Evolutionary conservation across 1,284 basidiomycete genomes (phyloP), one percentile per base, ranked within the genome.

Genomic region (Ceratobasidium sp.): DNA sequence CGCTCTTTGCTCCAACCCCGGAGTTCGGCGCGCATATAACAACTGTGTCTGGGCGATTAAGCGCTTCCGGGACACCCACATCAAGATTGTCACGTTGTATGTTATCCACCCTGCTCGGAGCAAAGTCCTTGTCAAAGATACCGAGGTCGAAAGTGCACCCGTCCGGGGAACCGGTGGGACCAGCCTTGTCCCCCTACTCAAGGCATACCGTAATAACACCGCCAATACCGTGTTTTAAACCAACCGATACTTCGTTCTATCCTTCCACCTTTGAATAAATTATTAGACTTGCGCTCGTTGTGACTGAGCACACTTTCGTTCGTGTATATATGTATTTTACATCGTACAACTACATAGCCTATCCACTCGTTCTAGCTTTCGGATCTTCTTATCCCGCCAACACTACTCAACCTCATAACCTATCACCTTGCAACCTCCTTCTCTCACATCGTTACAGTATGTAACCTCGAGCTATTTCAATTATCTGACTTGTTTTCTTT

Each of bases 121-220:
- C 33, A 67, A 58, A 54, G 68, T 66, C 13, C 59, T 56, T 13
- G 67, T 62, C 11, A 56, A 57, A 19, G 50, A 42, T 19, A 57
- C 52, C 23, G 69, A 56, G 19, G 68, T 69, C 19, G 70, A 57
- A 64, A 71, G 72, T 33, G 75, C 44, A 74, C 75, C 77, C 56
- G 74, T 82, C 36, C 75, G 79, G 56, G 82, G 82, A 0, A 83
- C 82, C 5, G 82, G 82, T 0, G 82, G 82, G 13, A 82, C 81
- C 5, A 78, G 79, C 25, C 73, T 83, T 41, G 79, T 82, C 68
- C 77, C 77, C 58, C 82, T 83, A 71, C 73, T 83, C 60, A 82
- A 82, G 74, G 74, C 76, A 57, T 67, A 68, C 21, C 53, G 69
- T 14, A 47, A 70, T 44, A 68, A 70, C 27, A 70, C 69, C 29